Conservation (phyloP, 306 rosid genomes). For the Oemleria cerasiformis region DNA sequence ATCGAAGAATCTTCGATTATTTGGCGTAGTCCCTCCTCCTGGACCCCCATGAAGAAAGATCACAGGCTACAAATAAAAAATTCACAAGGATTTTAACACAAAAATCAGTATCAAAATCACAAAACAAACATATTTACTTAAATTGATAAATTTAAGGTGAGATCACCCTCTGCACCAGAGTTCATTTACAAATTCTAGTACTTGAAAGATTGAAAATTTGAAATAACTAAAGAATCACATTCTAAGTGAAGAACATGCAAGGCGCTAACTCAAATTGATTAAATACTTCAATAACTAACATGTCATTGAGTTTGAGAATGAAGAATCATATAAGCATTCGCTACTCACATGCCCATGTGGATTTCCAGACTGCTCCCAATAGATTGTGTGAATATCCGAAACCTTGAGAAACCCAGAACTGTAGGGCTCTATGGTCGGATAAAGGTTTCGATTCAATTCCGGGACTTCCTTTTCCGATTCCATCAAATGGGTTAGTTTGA, state of each 20-base stretch:
- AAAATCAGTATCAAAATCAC: conserved; percentile 1
- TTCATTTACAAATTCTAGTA: neutral
- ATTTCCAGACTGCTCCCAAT: conserved; percentile 95
- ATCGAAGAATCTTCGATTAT: conserved; percentile 74
- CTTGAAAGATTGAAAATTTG: neutral
- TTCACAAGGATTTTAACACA: conserved; percentile 19
- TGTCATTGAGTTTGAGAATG: neutral
- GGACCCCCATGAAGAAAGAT: conserved; percentile 95
- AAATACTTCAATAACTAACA: no score
- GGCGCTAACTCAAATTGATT: no score
- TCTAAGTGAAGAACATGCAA: neutral
- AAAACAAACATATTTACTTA: neutral
- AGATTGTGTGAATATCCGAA: conserved; percentile 71
- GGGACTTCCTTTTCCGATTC: conserved; percentile 44
- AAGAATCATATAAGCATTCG: neutral
- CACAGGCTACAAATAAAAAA: conserved; percentile 64
- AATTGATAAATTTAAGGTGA: neutral
- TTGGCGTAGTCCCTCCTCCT: conserved; percentile 93
- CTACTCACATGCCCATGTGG: conserved; percentile 78
- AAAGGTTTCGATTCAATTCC: conserved; percentile 47
- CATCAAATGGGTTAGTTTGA: conserved; percentile 40
- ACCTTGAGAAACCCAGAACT: conserved; percentile 69
- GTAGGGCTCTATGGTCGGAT: conserved; percentile 63
- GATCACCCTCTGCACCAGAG: neutral
- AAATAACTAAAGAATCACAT: neutral